Percentiles rank a stretch among this genome's conserved stretches.
Evolutionary conservation across 2,329 filamentous ascomycete species (phyloP).

Genomic region (Basipetospora sp.): DNA sequence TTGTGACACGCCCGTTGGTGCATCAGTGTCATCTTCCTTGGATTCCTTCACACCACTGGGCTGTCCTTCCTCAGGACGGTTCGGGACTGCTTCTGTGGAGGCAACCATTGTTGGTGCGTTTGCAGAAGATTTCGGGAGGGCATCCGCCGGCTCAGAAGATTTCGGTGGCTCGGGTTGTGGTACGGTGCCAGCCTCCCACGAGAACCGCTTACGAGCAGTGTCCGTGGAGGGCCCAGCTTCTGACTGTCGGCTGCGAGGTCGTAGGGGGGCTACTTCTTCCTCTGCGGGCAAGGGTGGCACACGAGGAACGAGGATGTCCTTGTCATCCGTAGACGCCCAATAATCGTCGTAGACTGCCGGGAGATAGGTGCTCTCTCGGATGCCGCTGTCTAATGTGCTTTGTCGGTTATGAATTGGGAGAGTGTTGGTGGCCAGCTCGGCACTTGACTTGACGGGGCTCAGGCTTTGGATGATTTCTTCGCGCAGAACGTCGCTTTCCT

Average conservation of each 20-base stretch:
- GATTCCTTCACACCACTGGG: no score
- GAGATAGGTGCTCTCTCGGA: conserved; percentile 46
- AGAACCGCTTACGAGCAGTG: neutral
- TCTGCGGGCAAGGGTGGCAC: neutral
- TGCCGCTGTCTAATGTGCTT: conserved; percentile 6
- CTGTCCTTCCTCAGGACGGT: no score
- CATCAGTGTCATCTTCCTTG: no score
- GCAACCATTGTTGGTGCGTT: no score
- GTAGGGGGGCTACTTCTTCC: conserved; percentile 1
- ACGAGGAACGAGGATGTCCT: neutral
- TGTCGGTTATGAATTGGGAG: neutral
- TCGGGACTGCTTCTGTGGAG: no score
- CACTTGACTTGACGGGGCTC: conserved; percentile 28
- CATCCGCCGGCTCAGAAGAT: neutral
- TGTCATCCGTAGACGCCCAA: conserved; percentile 30
- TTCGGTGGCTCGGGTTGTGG: neutral
- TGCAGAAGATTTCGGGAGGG: no score
- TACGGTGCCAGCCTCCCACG: conserved; percentile 3
- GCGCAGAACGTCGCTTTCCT: conserved; percentile 56
- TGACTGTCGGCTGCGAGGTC: neutral
- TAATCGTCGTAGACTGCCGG: conserved; percentile 55
- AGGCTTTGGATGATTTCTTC: conserved; percentile 64
- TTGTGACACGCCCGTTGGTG: conserved; percentile 14
- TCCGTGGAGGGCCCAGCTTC: neutral
- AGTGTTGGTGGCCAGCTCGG: neutral